phyloP scores from a whole-genome alignment of 108 stramenopile species.

The Cyclostephanos invisitatus region DNA sequence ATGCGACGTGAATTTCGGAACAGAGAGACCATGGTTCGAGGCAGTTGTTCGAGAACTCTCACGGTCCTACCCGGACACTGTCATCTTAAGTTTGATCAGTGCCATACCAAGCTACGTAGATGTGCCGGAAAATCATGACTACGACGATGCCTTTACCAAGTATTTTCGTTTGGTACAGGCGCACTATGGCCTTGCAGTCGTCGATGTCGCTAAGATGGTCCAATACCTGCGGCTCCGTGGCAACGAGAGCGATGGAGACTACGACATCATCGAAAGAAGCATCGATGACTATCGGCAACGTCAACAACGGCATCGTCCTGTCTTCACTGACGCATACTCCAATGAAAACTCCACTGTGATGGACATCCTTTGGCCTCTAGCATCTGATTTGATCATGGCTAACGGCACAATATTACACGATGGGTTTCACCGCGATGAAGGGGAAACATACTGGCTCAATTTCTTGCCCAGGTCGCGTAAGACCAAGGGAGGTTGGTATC shows the following conservation, averaged over 20 bases:
- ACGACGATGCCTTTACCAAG: not conserved
- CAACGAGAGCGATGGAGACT: not conserved
- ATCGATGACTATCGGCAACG: not conserved
- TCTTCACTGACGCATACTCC: not conserved
- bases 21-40: constrained; percentile 17
- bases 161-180: not conserved
- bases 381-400: constrained; percentile 1
- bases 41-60: constrained; percentile 23
- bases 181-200: constrained; percentile 14
- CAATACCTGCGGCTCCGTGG: constrained; percentile 3
- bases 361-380: constrained; percentile 24
- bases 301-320: not conserved
- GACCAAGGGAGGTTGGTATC: constrained; percentile 15
- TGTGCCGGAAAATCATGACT: not conserved
- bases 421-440: no score
- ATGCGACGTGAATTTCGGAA: not conserved
- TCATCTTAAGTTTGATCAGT: constrained; percentile 22
- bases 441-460: constrained; percentile 17
- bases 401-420: constrained; percentile 17
- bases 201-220: constrained; percentile 10
- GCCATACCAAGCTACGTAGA: constrained; percentile 7
- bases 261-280: not conserved
- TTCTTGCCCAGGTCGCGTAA: constrained; percentile 13
- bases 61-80: constrained; percentile 6
- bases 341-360: constrained; percentile 2